Base-by-base conservation (phyloP, 768 basidiomycete species). In the Terana coerulea region DNA sequence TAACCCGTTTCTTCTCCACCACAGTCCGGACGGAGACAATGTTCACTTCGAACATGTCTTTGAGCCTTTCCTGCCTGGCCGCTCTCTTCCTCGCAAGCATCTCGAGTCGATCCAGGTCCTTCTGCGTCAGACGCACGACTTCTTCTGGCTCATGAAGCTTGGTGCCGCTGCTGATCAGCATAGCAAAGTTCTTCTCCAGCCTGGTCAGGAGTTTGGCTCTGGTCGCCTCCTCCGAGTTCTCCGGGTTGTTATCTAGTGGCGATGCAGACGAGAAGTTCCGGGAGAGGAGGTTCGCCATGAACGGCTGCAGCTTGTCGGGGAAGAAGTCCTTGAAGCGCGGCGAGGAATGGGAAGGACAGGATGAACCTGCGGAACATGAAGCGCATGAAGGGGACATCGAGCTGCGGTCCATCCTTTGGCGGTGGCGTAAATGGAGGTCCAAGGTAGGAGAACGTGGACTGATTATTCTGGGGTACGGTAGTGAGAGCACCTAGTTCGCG, bases 261-360 rank as follows among this genome's bases (percentile, higher is more conserved):
- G 81, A 75, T 0, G 77, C 72, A 0, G 81, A 72, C 6, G 84
- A 78, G 41, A 97, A 74, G 60, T 93, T 92, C 47, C 91, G 83
- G 0, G 89, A 76, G 11, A 98, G 72, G 54, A 92, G 76, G 28
- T 87, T 89, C 30, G 84, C 82, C 49, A 94, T 76, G 67, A 98
- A 98, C 0, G 95, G 95, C 69, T 98, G 95, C 3, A 99, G 80
- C 68, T 99, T 98, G 53, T 85, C 82, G 1, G 89, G 84, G 71
- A 95, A 99, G 69, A 99, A 98, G 60, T 90, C 81, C 60, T 86
- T 81, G 94, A 0, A 94, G 95, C 1, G 86, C 74, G 42, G 83
- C 81, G 67, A 99, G 83, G 75, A 99, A 97, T 12, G 97, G 97
- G 65, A 99, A 98, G 0, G 94, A 89, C 50, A 98, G 77, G 52